These are phyloP conservation scores for Alternaria conjuncta DNA, from an alignment of 2,329 filamentous ascomycete genomes.

Conservation along the genomic window DNA sequence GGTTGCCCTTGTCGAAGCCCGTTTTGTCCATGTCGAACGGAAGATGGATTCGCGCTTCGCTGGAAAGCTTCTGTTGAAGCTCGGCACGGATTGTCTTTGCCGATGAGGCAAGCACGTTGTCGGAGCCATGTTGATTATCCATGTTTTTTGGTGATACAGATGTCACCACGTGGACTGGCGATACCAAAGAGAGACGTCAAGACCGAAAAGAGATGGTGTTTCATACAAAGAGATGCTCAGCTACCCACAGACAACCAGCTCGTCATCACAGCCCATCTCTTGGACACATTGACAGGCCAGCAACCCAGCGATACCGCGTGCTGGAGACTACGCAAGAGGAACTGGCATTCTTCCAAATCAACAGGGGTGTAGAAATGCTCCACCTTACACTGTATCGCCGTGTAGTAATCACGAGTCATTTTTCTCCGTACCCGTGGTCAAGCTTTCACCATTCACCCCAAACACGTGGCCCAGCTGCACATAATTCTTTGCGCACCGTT, in stretches of 20 bases:
- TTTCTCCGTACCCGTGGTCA: not conserved
- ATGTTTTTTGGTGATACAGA: not conserved
- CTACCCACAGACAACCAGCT: not conserved
- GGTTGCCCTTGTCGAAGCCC: conserved; percentile 1
- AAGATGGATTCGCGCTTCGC: not conserved
- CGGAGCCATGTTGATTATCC: not conserved
- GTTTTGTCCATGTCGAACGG: conserved; percentile 1
- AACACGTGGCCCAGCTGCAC: not conserved
- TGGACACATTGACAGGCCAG: not conserved
- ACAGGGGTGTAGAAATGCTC: not conserved
- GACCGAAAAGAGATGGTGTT: not conserved
- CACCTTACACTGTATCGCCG: not conserved
- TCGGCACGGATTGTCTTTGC: conserved; percentile 4
- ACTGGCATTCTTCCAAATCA: not conserved
- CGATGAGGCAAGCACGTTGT: not conserved
- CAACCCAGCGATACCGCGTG: not conserved
- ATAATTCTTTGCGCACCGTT: not conserved
- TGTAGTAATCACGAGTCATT: not conserved
- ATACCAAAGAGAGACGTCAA: not conserved
- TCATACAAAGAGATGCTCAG: not conserved
- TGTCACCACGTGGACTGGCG: not conserved
- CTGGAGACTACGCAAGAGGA: not conserved
- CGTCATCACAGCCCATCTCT: not conserved
- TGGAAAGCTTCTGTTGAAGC: conserved; percentile 4
- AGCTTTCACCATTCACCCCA: not conserved